A percentile compares a stretch with the other conserved stretches of the same genome.
Evolutionary conservation across 352 stramenopile species (phyloP).

Genomic region (Pythium chondricola): DNA sequence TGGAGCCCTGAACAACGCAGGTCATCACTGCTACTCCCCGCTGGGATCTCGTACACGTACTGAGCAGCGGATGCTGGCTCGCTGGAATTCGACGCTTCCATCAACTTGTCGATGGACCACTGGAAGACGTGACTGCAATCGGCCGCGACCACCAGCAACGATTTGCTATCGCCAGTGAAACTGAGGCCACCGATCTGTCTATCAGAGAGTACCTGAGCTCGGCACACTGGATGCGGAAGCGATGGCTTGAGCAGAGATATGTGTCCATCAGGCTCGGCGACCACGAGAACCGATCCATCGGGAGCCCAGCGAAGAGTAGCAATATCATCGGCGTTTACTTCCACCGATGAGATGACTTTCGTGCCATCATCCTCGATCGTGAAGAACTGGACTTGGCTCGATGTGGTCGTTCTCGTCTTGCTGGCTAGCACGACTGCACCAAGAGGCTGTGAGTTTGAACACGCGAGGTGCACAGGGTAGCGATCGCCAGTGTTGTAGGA

Average conservation of each 20-base stretch:
- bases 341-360: slow-evolving; percentile 7
- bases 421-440: slow-evolving; percentile 7
- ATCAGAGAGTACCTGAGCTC: too few relatives aligned
- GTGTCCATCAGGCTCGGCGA: neutral
- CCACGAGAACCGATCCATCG: slow-evolving; percentile 5
- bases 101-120: neutral
- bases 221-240: too few relatives aligned
- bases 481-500: slow-evolving; percentile 11
- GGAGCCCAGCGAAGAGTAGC: slow-evolving; percentile 2
- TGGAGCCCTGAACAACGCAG: too few relatives aligned
- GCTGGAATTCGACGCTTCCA: neutral
- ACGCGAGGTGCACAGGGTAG: slow-evolving; percentile 7
- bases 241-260: slow-evolving; percentile 7
- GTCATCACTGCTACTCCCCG: too few relatives aligned
- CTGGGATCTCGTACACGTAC: neutral
- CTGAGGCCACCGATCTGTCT: neutral
- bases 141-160: neutral
- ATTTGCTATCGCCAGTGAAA: slow-evolving; percentile 3
- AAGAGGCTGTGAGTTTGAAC: neutral
- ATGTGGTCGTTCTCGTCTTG: neutral
- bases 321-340: neutral
- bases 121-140: neutral
- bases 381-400: slow-evolving; percentile 15
- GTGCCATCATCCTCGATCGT: slow-evolving; percentile 11
- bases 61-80: neutral